Conservation (phyloP, 1,139 yeast genomes). For the Neolecta irregularis region DNA sequence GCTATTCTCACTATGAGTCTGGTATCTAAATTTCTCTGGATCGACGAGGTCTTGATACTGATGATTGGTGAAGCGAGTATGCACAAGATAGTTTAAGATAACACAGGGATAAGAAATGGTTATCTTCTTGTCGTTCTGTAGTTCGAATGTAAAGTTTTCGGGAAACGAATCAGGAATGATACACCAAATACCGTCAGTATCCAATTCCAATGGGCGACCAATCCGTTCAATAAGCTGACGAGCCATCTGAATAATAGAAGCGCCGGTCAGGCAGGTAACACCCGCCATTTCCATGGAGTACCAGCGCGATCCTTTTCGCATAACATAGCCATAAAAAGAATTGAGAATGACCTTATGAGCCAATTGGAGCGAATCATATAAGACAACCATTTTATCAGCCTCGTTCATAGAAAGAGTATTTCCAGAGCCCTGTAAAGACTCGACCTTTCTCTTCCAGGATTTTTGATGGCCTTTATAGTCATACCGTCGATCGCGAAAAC, state of each 20-base stretch:
- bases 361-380: conserved; percentile 86
- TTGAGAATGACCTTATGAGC: conserved; percentile 95
- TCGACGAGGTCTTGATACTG: conserved; percentile 84
- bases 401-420: conserved; percentile 50
- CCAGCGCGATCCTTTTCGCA: conserved; percentile 99
- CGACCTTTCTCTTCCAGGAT: conserved; percentile 77
- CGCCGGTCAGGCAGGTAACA: conserved; percentile 94
- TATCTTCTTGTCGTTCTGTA: conserved; percentile 64
- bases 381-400: conserved; percentile 82
- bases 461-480: conserved; percentile 90
- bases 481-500: conserved; percentile 89
- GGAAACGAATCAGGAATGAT: conserved; percentile 87
- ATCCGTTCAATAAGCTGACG: conserved; percentile 80
- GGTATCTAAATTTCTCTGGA: conserved; percentile 49
- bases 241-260: conserved; percentile 95
- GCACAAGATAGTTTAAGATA: conserved; percentile 88
- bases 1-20: conserved; percentile 74
- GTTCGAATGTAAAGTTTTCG: conserved; percentile 58
- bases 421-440: conserved; percentile 40
- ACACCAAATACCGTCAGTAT: conserved; percentile 99
- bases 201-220: conserved; percentile 90
- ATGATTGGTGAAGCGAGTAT: conserved; percentile 76
- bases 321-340: conserved; percentile 94
- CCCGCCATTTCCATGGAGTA: conserved; percentile 99
- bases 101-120: conserved; percentile 86